Conservation (phyloP, 148 eudicot genomes). For the Diospyros kaki region DNA sequence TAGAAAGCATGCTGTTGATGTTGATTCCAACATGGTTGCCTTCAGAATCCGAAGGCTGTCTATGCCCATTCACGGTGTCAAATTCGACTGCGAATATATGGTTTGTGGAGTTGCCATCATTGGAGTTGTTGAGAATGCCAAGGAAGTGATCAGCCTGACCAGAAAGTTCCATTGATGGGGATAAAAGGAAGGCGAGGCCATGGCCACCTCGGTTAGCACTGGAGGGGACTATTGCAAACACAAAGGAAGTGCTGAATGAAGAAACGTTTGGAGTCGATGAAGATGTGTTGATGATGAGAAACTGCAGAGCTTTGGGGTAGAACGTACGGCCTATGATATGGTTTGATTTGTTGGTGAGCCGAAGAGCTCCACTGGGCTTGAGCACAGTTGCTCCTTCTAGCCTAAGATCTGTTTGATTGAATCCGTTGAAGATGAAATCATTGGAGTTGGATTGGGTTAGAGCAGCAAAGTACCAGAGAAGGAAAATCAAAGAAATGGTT, state of each 20-base stretch:
- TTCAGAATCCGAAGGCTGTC: slow-evolving; percentile 3
- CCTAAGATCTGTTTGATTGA: slow-evolving; percentile 13
- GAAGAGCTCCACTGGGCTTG: slow-evolving; percentile 23
- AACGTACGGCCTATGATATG: slow-evolving; percentile 23
- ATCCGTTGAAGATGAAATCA: slow-evolving; percentile 22
- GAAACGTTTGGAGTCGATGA: slow-evolving; percentile 8
- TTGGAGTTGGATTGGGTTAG: background rate
- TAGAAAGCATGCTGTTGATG: slow-evolving; percentile 14
- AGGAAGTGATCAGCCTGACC: slow-evolving; percentile 17
- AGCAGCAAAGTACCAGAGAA: too few species aligned
- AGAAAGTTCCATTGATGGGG: slow-evolving; percentile 4
- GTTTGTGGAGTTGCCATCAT: slow-evolving; percentile 17
- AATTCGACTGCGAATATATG: slow-evolving; percentile 33
- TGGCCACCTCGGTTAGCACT: slow-evolving; percentile 20
- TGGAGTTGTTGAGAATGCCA: slow-evolving; percentile 17
- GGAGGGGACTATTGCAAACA: slow-evolving; percentile 15
- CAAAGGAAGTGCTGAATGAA: slow-evolving; percentile 28
- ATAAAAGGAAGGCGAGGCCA: slow-evolving; percentile 32
- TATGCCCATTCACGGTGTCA: slow-evolving; percentile 24
- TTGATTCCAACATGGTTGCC: slow-evolving; percentile 32
- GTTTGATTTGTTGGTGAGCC: slow-evolving; percentile 18
- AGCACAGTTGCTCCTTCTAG: background rate
- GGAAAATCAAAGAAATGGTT: too few species aligned
- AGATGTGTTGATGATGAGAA: slow-evolving; percentile 5
- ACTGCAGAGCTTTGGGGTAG: slow-evolving; percentile 2